A percentile compares a stretch with the other conserved stretches of the same genome.
Conservation (phyloP, 306 rosid species). For the Delonix regia region DNA sequence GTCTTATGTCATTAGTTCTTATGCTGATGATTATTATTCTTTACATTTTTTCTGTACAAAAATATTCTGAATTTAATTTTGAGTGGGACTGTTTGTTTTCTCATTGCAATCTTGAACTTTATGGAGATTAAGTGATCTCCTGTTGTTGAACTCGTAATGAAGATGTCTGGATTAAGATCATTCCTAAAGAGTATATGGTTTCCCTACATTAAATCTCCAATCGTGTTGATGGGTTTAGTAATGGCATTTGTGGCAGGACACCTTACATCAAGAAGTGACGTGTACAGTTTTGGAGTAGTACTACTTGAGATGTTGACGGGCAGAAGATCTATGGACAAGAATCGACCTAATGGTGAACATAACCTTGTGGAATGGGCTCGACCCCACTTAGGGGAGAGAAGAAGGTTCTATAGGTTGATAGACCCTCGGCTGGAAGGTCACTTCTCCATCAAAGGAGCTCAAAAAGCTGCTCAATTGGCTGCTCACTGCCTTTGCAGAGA, state of each 20-base stretch:
- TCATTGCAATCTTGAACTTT: background rate
- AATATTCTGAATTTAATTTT: constrained; percentile 22
- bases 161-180: constrained; percentile 1
- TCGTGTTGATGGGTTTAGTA: constrained; percentile 14
- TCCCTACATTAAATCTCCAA: background rate
- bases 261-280: constrained; percentile 95
- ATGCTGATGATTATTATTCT: background rate
- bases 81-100: background rate
- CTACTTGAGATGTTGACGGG: constrained; percentile 93
- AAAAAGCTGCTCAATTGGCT: constrained; percentile 84
- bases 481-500: constrained; percentile 91
- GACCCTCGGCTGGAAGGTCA: constrained; percentile 98
- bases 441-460: constrained; percentile 93
- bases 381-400: constrained; percentile 90
- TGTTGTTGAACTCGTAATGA: background rate
- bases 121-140: background rate
- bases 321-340: constrained; percentile 98
- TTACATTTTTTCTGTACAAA: background rate
- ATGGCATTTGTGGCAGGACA: constrained; percentile 64
- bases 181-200: background rate
- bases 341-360: constrained; percentile 92
- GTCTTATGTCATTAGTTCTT: background rate
- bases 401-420: constrained; percentile 81
- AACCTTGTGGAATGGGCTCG: constrained; percentile 99
- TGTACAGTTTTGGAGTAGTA: constrained; percentile 95